Evolutionary conservation across 2,329 filamentous ascomycete genomes (phyloP), one percentile per base, ranked within the genome.

Genomic region (Alternaria arborescens): DNA sequence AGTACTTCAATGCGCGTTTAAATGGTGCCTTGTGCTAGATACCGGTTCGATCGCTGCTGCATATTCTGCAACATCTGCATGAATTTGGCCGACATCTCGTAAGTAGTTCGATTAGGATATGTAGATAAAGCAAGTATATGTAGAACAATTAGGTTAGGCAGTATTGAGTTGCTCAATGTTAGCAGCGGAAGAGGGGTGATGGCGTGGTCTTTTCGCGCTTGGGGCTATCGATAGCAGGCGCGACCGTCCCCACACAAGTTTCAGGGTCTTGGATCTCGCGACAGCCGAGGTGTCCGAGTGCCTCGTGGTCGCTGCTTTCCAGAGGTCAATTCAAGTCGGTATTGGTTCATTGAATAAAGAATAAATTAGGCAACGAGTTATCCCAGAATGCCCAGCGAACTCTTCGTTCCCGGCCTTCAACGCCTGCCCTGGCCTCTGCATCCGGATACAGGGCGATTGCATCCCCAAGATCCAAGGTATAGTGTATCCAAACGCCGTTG

Each of bases 41-140:
- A 53, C 24, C 24, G 51, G 18, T 18, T 22, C 16, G 61, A 67
- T 58, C 65, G 57, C 52, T 18, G 46, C 14, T 59, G 41, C 62
- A 67, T 62, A 28, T 67, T 67, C 18, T 60, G 43, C 12, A 67
- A 53, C 62, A 65, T 67, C 22, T 46, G 57, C 53, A 67, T 56
- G 48, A 59, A 67, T 20, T 62, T 41, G 40, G 52, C 57, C 22
- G 65, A 54, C 65, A 67, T 67, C 5, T 41, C 59, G 60, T 22
- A 8, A 57, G 14, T 50, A 55, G 38, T 40, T n/a, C 22, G 26
- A 44, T 22, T 48, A 14, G 3, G 28, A 30, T 12, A 12, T 11
- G 11, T 14, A 26, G 16, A 26, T 1, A 32, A 12, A 26, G 24
- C 11, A 16, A 2, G 10, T 6, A 24, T 43, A 20, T 30, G 22